These are phyloP conservation scores for Ilex paraguariensis DNA, from an alignment of 305 asterid genomes.

Conservation along the genomic window DNA sequence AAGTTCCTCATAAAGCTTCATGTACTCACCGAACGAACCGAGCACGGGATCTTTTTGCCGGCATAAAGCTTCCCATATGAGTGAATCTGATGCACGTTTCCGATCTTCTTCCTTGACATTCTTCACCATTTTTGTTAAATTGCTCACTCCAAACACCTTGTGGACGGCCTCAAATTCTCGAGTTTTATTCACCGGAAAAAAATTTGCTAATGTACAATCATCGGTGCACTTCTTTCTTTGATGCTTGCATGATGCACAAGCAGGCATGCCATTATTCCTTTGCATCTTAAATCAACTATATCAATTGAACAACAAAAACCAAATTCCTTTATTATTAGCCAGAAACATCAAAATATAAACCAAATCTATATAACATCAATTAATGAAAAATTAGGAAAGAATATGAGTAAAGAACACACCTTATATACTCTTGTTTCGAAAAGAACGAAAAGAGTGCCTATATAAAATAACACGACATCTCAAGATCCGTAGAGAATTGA, in stretches of 20 bases:
- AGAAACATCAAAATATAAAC: background rate
- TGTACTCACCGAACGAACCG: conserved; percentile 65
- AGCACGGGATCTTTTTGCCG: conserved; percentile 56
- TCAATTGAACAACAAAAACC: background rate
- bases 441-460: conserved; percentile 47
- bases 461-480: conserved; percentile 13
- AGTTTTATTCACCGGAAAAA: conserved; percentile 45
- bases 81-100: conserved; percentile 48
- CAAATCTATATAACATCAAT: background rate
- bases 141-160: conserved; percentile 76
- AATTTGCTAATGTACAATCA: conserved; percentile 55
- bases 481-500: conserved; percentile 23
- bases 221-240: conserved; percentile 80
- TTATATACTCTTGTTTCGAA: conserved; percentile 14
- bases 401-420: conserved; percentile 10
- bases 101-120: conserved; percentile 41
- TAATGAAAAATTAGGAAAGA: background rate
- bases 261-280: conserved; percentile 35
- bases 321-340: background rate
- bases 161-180: conserved; percentile 75
- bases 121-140: conserved; percentile 45
- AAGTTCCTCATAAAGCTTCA: conserved; percentile 47
- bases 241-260: conserved; percentile 98
- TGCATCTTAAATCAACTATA: conserved; percentile 33
- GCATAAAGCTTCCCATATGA: conserved; percentile 18